Base-by-base conservation (phyloP, 2,329 filamentous ascomycete genomes). In the Geosmithia putterillii region DNA sequence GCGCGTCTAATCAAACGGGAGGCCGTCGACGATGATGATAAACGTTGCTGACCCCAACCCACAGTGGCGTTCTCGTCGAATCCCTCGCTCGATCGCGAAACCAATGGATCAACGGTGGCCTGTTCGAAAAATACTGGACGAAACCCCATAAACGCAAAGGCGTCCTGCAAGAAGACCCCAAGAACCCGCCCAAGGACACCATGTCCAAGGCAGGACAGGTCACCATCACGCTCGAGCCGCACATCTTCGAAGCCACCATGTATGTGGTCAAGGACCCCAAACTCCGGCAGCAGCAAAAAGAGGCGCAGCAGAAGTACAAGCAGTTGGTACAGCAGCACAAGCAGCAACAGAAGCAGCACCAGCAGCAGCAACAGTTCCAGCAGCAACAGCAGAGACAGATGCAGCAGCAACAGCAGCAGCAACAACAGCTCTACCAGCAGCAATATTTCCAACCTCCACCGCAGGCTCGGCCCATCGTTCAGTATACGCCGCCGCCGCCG, bases 81-180 rank as follows among this genome's bases (percentile, higher is more conserved):
- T 86, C 85, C 2, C 70, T 92, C 21, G 65, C 74, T 41, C 74
- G 83, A 54, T 92, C 86, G 53, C 79, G 83, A 46, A 71, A 80
- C 45, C 77, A 74, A 71, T 88, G 83, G 83, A 73, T 83, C 20
- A 73, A 68, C 54, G 78, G 83, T 50, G 81, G 81, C 23, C 71
- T 87, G 40, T 86, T 88, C 52, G 80, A 86, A 51, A 83, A 79
- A 53, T 87, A 83, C 59, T 88, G 83, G 83, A 74, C 79, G 8
- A 87, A 87, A 55, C 81, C 83, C 3, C 59, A 63, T 45, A 83
- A 82, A 61, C 74, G 75, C 48, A 85, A 82, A 58, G 78, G 80
- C 38, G 73, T 75, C 3, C 59, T 78, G 20, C 71, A 73, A 44
- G 79, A 81, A 51, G 75, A 80, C 42, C 67, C 73, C 6, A 77